Evolutionary conservation across 1,284 basidiomycete species (phyloP).

Genomic region (Pascua sp.): DNA sequence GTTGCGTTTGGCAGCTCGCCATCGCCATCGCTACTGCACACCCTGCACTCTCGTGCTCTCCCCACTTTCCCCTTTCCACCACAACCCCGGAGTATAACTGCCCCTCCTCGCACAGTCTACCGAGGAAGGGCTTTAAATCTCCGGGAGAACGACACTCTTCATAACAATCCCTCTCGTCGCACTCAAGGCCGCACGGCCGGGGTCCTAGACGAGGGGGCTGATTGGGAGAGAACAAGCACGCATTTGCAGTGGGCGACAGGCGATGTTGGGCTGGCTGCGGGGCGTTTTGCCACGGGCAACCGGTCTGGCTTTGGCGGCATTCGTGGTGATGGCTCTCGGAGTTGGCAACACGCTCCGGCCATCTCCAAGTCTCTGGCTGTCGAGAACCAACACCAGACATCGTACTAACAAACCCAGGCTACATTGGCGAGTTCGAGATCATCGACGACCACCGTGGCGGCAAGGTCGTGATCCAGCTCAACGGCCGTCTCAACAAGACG

Average conservation of each 20-base stretch:
- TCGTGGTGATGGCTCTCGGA: too few species aligned
- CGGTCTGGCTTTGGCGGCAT: too few species aligned
- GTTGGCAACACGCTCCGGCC: too few species aligned
- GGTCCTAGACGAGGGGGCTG: constrained; percentile 27
- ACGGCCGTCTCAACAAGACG: constrained; percentile 96
- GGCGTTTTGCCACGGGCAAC: too few species aligned
- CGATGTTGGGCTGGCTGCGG: too few species aligned
- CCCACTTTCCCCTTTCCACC: not conserved
- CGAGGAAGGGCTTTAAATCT: constrained; percentile 52
- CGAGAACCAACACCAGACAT: too few species aligned
- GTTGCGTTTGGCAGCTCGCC: constrained; percentile 8
- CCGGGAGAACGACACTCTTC: constrained; percentile 39
- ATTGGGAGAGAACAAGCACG: constrained; percentile 40
- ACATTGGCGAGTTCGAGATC: constrained; percentile 99
- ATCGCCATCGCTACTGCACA: constrained; percentile 55
- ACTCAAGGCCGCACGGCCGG: constrained; percentile 48
- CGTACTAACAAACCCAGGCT: constrained; percentile 58
- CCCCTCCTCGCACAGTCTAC: constrained; percentile 43
- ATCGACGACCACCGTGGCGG: constrained; percentile 98
- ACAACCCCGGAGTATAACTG: constrained; percentile 50
- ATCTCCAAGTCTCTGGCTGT: too few species aligned
- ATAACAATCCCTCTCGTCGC: constrained; percentile 28
- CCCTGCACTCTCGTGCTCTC: constrained; percentile 37
- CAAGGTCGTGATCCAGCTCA: constrained; percentile 98
- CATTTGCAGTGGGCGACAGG: too few species aligned